A percentile compares a stretch with the other conserved stretches of the same genome.
Conservation (phyloP, 2,329 filamentous ascomycete species). For the Colletotrichum costaricense region DNA sequence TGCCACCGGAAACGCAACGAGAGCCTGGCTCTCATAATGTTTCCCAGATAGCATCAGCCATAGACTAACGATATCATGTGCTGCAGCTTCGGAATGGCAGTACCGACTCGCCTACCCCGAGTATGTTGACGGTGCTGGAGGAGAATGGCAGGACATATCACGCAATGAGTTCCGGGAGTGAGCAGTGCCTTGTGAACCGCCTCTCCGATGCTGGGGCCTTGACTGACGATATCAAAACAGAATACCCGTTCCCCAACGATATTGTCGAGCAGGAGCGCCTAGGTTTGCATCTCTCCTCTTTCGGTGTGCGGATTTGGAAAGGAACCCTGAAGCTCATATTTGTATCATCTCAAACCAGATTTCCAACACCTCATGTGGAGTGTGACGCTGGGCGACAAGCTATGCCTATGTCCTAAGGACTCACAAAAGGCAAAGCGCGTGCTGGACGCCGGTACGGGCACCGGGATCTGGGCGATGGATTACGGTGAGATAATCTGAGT, state of each 20-base stretch:
- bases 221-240: conserved; percentile 21
- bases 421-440: conserved; percentile 38
- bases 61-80: neutral
- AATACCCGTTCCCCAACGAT: conserved; percentile 43
- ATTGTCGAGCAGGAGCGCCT: conserved; percentile 44
- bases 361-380: conserved; percentile 50
- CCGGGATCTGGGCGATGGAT: conserved; percentile 37
- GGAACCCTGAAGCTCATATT: neutral
- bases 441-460: conserved; percentile 34
- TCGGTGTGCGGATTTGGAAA: neutral
- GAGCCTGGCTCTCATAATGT: no score
- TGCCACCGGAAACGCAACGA: neutral
- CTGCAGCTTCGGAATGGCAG: neutral
- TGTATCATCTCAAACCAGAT: conserved; percentile 38
- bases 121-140: conserved; percentile 25
- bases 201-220: neutral
- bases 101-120: conserved; percentile 28
- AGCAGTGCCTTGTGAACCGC: neutral
- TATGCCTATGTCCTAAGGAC: conserved; percentile 42
- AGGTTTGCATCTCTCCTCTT: neutral
- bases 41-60: neutral
- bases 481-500: conserved; percentile 18
- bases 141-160: conserved; percentile 37
- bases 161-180: conserved; percentile 41
- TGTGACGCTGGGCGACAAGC: conserved; percentile 45